Conservation (phyloP, 352 stramenopile species). For the Phytophthora fragariae region DNA sequence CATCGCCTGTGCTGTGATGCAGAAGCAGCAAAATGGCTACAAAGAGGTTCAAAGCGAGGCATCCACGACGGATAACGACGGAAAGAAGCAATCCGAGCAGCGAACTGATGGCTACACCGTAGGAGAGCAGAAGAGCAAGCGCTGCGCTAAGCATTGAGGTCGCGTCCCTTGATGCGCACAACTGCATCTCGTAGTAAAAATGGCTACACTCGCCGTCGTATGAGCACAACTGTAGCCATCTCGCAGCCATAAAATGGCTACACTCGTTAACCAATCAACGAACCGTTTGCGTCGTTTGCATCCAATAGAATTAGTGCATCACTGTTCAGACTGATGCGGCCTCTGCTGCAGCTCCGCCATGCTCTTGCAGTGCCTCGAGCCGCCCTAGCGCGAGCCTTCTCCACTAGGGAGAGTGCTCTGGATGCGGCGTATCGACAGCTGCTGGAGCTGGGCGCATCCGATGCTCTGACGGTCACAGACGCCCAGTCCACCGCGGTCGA, state of each 20-base stretch:
- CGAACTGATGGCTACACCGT: background rate
- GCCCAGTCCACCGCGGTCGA: slow-evolving; percentile 57
- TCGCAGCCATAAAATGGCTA: slow-evolving; percentile 11
- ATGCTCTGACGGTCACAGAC: slow-evolving; percentile 41
- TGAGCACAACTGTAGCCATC: slow-evolving; percentile 22
- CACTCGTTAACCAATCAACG: slow-evolving; percentile 13
- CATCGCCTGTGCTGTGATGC: slow-evolving; percentile 41
- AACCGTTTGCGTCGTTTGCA: slow-evolving; percentile 4
- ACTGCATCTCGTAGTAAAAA: slow-evolving; percentile 5
- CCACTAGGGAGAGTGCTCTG: slow-evolving; percentile 9
- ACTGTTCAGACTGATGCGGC: slow-evolving; percentile 15
- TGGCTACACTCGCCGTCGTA: slow-evolving; percentile 19
- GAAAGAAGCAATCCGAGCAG: background rate
- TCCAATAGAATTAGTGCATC: slow-evolving; percentile 10
- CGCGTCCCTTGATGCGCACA: slow-evolving; percentile 1
- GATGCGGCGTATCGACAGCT: slow-evolving; percentile 49
- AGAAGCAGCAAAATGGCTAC: background rate
- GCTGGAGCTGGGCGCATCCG: slow-evolving; percentile 36
- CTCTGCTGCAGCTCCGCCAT: slow-evolving; percentile 11
- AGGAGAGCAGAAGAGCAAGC: background rate
- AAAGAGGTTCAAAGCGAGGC: background rate
- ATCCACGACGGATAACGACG: background rate
- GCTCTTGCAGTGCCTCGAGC: background rate
- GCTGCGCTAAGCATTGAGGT: no score
- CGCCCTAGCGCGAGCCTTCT: slow-evolving; percentile 10